Base-by-base conservation (phyloP, 2,329 filamentous ascomycete species). In the Beauveria medogensis region DNA sequence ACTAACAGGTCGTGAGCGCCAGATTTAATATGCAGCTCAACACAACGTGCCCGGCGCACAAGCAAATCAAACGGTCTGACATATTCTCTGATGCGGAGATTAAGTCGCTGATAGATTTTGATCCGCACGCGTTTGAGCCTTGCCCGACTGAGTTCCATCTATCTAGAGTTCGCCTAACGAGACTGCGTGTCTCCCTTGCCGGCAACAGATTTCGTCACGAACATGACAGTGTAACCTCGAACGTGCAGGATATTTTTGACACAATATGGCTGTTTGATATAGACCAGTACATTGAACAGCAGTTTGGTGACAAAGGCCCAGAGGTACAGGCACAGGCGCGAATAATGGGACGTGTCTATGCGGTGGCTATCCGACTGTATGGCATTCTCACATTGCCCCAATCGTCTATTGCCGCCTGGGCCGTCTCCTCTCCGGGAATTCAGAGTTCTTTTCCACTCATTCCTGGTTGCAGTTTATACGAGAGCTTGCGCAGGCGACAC, bases 21-120 rank as follows among this genome's bases (percentile, higher is more conserved):
- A 59, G 56, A 8, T 44, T 59, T 34, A 59, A 47, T 2, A 59
- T 59, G 56, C 46, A 50, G 22, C 52, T 34, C n/a, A 59, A 59
- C 47, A 59, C 56, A 5, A 24, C 22, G 6, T 51, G 56, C 47
- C 47, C 47, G 22, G 56, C 56, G 2, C 10, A 44, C 24, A 22
- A 44, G 50, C 56, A 59, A 12, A 43, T 59, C 30, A 44, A 52
- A n/a, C 47, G 56, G 1, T 20, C 56, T 2, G 56, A 52, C 47
- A 16, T 34, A 20, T 59, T 59, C 20, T 30, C 47, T 26, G 47
- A 52, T 20, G 47, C 44, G 2, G 56, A 59, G 16, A 59, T 59
- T 10, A 20, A 20, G 40, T 34, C 47, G 10, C 24, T 59, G 20
- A 44, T 59, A 8, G 47, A 18, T 18, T 59, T 59, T 44, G 56